Conservation (phyloP, 345 rosid genomes). For the Limnanthes douglasii region DNA sequence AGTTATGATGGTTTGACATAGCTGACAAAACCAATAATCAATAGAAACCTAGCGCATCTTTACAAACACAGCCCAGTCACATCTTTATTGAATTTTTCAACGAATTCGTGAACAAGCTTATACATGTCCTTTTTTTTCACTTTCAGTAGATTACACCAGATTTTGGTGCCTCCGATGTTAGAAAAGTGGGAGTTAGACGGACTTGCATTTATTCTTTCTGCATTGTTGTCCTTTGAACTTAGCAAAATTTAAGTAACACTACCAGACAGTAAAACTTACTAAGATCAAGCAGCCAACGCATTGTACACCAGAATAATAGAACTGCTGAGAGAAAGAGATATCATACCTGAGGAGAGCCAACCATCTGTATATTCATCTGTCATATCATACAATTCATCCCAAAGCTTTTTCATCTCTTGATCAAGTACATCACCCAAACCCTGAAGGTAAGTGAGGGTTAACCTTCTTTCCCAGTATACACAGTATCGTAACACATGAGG, state of each 20-base stretch:
- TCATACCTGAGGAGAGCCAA: conserved; percentile 77
- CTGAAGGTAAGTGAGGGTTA: conserved; percentile 22
- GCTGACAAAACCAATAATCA: too few species aligned
- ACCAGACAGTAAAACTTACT: background rate
- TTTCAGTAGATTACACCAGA: too few species aligned
- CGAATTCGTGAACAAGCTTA: too few species aligned
- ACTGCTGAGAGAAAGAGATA: too few species aligned
- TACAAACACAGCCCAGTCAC: too few species aligned
- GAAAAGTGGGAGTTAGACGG: too few species aligned
- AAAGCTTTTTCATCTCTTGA: conserved; percentile 21
- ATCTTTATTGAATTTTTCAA: too few species aligned
- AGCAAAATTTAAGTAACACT: background rate
- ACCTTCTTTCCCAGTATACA: background rate
- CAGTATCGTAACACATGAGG: background rate
- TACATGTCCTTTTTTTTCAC: too few species aligned
- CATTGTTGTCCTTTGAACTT: background rate
- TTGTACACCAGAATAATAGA: background rate
- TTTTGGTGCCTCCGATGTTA: too few species aligned
- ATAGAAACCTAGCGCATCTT: too few species aligned
- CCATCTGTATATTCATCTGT: conserved; percentile 70
- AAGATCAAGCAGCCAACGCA: background rate
- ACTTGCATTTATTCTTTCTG: background rate
- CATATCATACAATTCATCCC: conserved; percentile 50
- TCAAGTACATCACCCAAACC: conserved; percentile 41
- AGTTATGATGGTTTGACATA: too few species aligned